A percentile compares a stretch with the other conserved stretches of the same genome.
Conservation (phyloP, 1,284 basidiomycete genomes). For the Gymnopus androsaceus region DNA sequence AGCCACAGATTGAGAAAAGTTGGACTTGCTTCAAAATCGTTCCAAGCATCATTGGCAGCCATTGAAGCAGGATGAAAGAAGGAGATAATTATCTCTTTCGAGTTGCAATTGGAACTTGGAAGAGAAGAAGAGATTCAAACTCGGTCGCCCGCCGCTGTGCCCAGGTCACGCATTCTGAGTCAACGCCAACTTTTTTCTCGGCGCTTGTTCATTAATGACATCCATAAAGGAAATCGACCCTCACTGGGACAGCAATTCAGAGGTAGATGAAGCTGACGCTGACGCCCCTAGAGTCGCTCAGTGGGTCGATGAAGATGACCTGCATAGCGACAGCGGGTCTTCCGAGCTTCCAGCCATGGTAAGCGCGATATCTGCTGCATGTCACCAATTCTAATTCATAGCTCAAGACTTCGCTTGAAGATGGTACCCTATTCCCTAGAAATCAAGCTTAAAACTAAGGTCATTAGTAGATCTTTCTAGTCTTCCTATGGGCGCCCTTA, state of each 20-base stretch:
- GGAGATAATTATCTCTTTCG: too few relatives aligned
- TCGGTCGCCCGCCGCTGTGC: neutral
- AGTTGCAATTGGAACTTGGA: too few relatives aligned
- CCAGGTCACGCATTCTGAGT: too few relatives aligned
- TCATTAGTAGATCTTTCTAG: conserved; percentile 50
- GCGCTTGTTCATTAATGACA: neutral
- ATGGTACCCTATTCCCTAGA: conserved; percentile 26
- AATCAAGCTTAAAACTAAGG: conserved; percentile 5
- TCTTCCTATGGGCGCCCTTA: conserved; percentile 65
- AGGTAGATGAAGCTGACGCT: conserved; percentile 27
- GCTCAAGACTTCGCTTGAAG: conserved; percentile 38
- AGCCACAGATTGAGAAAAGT: conserved; percentile 15
- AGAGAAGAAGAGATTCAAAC: neutral
- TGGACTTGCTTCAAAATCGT: conserved; percentile 59
- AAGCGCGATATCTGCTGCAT: conserved; percentile 18
- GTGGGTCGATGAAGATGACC: conserved; percentile 47
- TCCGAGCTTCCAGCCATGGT: neutral
- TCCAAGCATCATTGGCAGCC: conserved; percentile 53
- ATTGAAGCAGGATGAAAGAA: conserved; percentile 30
- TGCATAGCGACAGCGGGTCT: conserved; percentile 15
- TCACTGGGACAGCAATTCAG: neutral
- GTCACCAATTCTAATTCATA: conserved; percentile 1
- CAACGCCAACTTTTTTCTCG: too few relatives aligned
- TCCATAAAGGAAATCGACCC: too few relatives aligned
- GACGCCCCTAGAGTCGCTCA: conserved; percentile 54